phyloP scores from a whole-genome alignment of 805 yeast genomes.

The Candida koratica region DNA sequence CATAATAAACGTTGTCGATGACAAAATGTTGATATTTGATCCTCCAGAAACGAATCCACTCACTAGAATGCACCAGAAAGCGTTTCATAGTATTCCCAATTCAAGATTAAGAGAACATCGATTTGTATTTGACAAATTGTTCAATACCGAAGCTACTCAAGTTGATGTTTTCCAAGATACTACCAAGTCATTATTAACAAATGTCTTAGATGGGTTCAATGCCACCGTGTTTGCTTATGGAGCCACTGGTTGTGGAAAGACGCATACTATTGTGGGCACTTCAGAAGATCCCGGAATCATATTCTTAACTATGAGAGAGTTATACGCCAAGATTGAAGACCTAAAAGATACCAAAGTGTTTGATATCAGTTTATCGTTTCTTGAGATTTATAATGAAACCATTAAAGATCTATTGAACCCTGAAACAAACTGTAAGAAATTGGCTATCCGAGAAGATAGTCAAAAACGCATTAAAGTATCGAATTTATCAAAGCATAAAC shows the following conservation, averaged over 20 bases:
- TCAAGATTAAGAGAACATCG: slow-evolving; percentile 65
- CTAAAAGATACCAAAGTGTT: slow-evolving; percentile 51
- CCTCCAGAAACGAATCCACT: slow-evolving; percentile 72
- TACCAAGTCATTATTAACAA: slow-evolving; percentile 66
- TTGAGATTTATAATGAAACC: slow-evolving; percentile 90
- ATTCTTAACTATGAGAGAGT: slow-evolving; percentile 70
- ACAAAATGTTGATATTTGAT: slow-evolving; percentile 80
- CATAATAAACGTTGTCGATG: slow-evolving; percentile 77
- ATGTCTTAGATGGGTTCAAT: slow-evolving; percentile 79
- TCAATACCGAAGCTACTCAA: slow-evolving; percentile 64
- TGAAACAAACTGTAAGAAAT: slow-evolving; percentile 38
- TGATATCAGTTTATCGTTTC: slow-evolving; percentile 64
- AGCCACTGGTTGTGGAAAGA: slow-evolving; percentile 97
- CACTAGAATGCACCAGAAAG: slow-evolving; percentile 44
- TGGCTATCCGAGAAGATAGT: slow-evolving; percentile 69
- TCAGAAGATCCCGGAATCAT: slow-evolving; percentile 74
- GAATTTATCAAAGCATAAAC: slow-evolving; percentile 61
- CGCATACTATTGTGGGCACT: slow-evolving; percentile 82
- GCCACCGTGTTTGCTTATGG: slow-evolving; percentile 95
- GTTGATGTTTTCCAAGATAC: slow-evolving; percentile 63
- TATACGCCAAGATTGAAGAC: slow-evolving; percentile 59
- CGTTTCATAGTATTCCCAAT: slow-evolving; percentile 33
- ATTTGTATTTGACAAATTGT: slow-evolving; percentile 77
- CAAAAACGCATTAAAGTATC: slow-evolving; percentile 64
- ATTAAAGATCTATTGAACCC: slow-evolving; percentile 76